These are phyloP conservation scores for Trichoderma cornu-damae DNA, from an alignment of 2,329 filamentous ascomycete genomes.

Conservation along the genomic window DNA sequence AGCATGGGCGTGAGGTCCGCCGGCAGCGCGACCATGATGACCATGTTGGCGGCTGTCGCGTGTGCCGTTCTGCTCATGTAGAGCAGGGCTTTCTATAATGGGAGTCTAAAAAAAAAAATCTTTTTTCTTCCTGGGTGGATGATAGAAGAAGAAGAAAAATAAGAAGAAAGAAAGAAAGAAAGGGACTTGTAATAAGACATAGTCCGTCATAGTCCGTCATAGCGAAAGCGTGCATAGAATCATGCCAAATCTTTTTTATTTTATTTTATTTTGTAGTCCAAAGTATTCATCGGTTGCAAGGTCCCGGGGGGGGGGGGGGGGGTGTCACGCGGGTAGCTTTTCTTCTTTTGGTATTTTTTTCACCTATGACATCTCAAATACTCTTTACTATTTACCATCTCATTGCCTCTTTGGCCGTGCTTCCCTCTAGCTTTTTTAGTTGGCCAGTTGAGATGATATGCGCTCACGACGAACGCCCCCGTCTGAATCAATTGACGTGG, in stretches of 20 bases:
- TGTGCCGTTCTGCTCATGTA: constrained; percentile 23
- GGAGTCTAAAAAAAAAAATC: background rate
- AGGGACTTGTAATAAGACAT: too few relatives aligned
- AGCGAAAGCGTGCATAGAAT: constrained; percentile 7
- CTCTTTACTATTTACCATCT: background rate
- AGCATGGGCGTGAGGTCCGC: constrained; percentile 23
- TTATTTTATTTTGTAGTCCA: background rate
- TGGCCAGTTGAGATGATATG: too few relatives aligned
- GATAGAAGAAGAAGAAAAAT: background rate
- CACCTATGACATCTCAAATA: background rate
- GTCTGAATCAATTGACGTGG: background rate
- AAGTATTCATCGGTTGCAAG: background rate
- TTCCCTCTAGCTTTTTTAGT: too few relatives aligned
- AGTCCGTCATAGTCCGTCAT: too few relatives aligned
- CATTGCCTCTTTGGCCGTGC: too few relatives aligned
- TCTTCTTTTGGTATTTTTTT: too few relatives aligned
- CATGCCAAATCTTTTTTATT: background rate
- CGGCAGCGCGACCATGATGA: constrained; percentile 20
- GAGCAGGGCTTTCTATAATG: background rate
- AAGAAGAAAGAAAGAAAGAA: too few relatives aligned
- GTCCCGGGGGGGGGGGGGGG: too few relatives aligned
- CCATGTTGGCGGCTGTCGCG: constrained; percentile 21
- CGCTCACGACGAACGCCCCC: too few relatives aligned
- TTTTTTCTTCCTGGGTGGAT: background rate
- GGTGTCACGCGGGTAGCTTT: background rate